These are phyloP conservation scores for Cenococcum geophilum DNA, from an alignment of 495 filamentous ascomycete genomes.

Conservation along the genomic window DNA sequence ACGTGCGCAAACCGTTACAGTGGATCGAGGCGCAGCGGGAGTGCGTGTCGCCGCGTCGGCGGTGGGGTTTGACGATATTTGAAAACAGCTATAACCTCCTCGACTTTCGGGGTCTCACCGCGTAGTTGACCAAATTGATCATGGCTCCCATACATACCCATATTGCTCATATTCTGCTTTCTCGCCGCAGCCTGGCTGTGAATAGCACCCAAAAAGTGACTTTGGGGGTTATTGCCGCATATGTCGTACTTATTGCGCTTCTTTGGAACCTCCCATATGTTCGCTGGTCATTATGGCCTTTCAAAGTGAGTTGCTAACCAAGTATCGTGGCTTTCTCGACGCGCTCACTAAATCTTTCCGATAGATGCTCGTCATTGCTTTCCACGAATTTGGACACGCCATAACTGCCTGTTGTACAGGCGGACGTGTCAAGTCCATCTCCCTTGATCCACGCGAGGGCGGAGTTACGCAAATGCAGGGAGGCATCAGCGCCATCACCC, in stretches of 20 bases:
- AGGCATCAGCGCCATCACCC: constrained; percentile 63
- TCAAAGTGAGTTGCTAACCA: constrained; percentile 53
- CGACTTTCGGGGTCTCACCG: too few species aligned
- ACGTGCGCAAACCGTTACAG: too few species aligned
- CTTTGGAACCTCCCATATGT: constrained; percentile 77
- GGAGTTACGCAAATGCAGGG: constrained; percentile 75
- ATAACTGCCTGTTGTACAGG: constrained; percentile 66
- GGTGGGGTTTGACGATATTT: too few species aligned
- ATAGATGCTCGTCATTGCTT: constrained; percentile 78
- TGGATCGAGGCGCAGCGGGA: too few species aligned
- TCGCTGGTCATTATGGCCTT: constrained; percentile 69
- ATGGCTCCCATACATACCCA: too few species aligned
- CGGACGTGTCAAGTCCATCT: constrained; percentile 66
- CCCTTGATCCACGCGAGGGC: constrained; percentile 61
- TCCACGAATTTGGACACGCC: constrained; percentile 78
- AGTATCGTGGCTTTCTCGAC: background rate
- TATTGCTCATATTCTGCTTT: constrained; percentile 6
- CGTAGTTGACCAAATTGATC: too few species aligned
- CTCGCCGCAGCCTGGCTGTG: constrained; percentile 53
- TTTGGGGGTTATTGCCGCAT: constrained; percentile 60
- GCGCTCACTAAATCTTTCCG: constrained; percentile 3
- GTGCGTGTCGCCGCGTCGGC: too few species aligned
- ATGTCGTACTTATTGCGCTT: constrained; percentile 66
- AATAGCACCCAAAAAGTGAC: constrained; percentile 68
- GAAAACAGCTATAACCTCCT: too few species aligned